phyloP scores from a whole-genome alignment of 805 yeast genomes.

The Pichia ethanolica region DNA sequence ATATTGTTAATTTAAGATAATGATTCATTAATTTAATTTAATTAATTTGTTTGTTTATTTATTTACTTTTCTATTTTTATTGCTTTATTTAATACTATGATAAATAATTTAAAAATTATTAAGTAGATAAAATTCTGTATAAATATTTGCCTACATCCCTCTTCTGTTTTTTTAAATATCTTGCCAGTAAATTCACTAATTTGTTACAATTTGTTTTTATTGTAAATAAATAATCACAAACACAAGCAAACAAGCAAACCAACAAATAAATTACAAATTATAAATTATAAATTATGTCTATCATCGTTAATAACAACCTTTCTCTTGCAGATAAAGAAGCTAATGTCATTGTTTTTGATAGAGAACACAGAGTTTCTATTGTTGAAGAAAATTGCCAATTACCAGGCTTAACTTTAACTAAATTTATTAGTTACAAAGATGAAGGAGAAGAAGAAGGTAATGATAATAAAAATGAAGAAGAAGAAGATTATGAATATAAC shows the following conservation, averaged over 20 bases:
- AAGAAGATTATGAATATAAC: not conserved
- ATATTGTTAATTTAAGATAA: no score
- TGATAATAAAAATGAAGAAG: not conserved
- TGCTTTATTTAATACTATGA: no score
- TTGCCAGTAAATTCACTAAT: no score
- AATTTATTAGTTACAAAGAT: constrained; percentile 4
- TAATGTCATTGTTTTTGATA: constrained; percentile 3
- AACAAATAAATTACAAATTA: not conserved
- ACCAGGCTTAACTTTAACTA: constrained; percentile 1
- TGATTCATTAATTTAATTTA: no score
- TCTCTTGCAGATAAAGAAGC: constrained; percentile 4
- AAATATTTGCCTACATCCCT: no score
- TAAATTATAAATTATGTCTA: constrained; percentile 2
- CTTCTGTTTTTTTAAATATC: no score
- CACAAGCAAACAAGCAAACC: not conserved
- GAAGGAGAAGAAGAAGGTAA: not conserved
- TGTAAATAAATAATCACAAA: no score
- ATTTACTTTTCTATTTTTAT: no score
- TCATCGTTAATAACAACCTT: constrained; percentile 7
- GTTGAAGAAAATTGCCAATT: not conserved
- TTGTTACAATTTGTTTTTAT: no score
- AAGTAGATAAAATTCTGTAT: no score
- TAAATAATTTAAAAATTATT: no score
- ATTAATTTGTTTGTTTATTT: no score
- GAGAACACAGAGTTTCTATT: constrained; percentile 5